Evolutionary conservation across 2,329 filamentous ascomycete genomes (phyloP).

Genomic region (Pseudogymnoascus pannorum): DNA sequence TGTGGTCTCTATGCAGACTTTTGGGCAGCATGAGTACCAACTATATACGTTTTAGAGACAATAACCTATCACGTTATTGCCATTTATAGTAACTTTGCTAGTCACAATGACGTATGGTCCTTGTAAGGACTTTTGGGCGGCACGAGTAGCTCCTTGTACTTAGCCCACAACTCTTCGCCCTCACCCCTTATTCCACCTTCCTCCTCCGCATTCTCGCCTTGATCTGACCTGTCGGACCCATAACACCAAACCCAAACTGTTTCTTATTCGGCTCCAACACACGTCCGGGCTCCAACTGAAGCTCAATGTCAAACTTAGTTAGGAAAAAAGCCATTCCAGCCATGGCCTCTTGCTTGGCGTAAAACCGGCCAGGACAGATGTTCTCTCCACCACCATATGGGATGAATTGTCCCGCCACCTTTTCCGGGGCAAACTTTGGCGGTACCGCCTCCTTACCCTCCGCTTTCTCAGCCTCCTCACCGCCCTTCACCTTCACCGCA

Average conservation of each 20-base stretch:
- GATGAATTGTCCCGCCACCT: constrained; percentile 28
- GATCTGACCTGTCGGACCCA: constrained; percentile 17
- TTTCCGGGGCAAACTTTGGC: constrained; percentile 22
- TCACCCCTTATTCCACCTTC: neutral
- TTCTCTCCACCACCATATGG: constrained; percentile 31
- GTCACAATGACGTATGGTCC: too few relatives aligned
- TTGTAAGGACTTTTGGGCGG: too few relatives aligned
- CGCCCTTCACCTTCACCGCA: constrained; percentile 12
- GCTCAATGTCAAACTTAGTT: constrained; percentile 28
- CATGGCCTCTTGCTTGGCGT: constrained; percentile 31
- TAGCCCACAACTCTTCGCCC: neutral
- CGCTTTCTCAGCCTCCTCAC: neutral
- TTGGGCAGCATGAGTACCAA: too few relatives aligned
- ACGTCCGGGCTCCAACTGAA: constrained; percentile 12
- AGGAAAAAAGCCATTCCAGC: constrained; percentile 27
- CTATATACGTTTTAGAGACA: too few relatives aligned
- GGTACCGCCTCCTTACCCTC: constrained; percentile 6
- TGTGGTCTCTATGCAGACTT: too few relatives aligned
- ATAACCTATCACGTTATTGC: too few relatives aligned
- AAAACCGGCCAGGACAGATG: constrained; percentile 32
- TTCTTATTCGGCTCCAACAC: constrained; percentile 14
- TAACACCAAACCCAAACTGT: constrained; percentile 19
- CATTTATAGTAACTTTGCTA: too few relatives aligned
- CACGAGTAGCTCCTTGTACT: too few relatives aligned
- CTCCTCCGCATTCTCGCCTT: constrained; percentile 17